Conservation (phyloP, 176 grass and related monocot species). For the Oryza australiensis region DNA sequence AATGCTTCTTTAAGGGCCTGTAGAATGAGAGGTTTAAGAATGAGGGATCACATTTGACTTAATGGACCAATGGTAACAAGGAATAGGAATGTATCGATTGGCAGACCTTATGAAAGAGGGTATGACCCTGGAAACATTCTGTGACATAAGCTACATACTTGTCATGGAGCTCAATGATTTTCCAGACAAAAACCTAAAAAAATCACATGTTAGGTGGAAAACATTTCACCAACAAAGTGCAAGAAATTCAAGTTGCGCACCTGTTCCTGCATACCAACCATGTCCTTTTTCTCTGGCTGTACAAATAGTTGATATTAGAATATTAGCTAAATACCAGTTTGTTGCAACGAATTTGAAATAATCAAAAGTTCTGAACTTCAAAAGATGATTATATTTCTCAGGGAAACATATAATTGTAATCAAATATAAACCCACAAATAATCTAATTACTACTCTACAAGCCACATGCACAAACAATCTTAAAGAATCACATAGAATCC, state of each 20-base stretch:
- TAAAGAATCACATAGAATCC: neutral
- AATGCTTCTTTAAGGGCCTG: constrained; percentile 98
- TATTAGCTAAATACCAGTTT: neutral
- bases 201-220: constrained; percentile 15
- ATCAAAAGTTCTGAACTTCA: neutral
- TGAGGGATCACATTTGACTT: neutral
- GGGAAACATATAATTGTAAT: neutral
- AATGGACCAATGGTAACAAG: neutral
- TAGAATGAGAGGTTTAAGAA: constrained; percentile 1
- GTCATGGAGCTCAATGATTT: constrained; percentile 96
- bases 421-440: neutral
- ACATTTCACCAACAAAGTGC: neutral
- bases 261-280: constrained; percentile 89
- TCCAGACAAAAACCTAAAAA: constrained; percentile 85
- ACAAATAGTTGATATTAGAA: constrained; percentile 21
- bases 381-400: neutral
- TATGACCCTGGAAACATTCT: constrained; percentile 94
- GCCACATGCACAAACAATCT: neutral
- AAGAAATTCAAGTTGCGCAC: constrained; percentile 42
- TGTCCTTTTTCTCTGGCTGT: constrained; percentile 84
- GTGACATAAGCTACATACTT: constrained; percentile 89
- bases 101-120: constrained; percentile 92
- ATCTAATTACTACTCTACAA: neutral
- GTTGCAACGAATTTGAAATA: neutral
- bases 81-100: neutral